Evolutionary conservation across 2,329 filamentous ascomycete genomes (phyloP).

Genomic region (Beauveria varroae): DNA sequence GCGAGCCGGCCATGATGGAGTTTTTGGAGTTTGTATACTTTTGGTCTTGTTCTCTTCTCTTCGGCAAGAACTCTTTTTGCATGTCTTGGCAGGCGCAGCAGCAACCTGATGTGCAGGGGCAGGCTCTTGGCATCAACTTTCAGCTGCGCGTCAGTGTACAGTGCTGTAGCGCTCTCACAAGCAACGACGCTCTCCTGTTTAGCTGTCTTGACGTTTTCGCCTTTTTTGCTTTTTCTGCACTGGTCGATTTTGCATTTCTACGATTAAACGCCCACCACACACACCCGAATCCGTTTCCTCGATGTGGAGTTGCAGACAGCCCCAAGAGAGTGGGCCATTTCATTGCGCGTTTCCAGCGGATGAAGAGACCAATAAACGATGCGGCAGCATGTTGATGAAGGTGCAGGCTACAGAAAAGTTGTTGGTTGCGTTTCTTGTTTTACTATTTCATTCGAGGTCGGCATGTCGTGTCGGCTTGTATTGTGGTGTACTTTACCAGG

Average conservation of each 20-base stretch:
- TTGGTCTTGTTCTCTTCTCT: background rate
- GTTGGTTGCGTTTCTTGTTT: background rate
- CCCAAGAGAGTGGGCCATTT: background rate
- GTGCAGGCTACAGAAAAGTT: background rate
- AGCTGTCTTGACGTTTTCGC: background rate
- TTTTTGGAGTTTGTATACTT: slow-evolving; percentile 10
- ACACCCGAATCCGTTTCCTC: background rate
- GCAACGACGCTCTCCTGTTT: background rate
- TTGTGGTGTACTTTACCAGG: background rate
- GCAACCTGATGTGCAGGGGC: background rate
- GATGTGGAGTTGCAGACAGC: background rate
- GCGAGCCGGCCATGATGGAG: slow-evolving; percentile 8
- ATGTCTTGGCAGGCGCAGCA: background rate
- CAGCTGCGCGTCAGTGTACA: background rate
- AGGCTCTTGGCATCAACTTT: background rate
- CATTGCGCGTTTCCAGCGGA: background rate
- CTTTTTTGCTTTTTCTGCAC: background rate
- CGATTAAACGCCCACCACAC: slow-evolving; percentile 6
- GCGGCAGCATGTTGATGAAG: background rate
- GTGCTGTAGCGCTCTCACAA: background rate
- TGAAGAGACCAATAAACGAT: background rate
- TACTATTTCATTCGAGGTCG: background rate
- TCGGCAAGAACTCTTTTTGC: background rate
- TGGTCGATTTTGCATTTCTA: background rate
- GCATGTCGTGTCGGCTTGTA: background rate